Conservation (phyloP, 352 stramenopile genomes). For the Phytophthora sojae region DNA sequence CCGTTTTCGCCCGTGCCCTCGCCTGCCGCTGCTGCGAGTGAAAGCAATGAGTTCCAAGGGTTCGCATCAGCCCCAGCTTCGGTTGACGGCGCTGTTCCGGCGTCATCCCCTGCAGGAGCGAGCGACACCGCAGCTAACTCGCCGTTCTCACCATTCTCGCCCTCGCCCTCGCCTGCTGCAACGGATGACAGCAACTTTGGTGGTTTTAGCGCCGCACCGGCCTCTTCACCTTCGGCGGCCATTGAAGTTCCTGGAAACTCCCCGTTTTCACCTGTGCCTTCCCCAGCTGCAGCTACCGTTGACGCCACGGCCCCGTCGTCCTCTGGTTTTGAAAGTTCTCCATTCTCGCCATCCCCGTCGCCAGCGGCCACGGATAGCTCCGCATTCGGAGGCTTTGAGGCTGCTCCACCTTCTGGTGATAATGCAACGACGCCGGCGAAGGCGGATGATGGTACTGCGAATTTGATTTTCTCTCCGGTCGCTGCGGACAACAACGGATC, state of each 20-base stretch:
- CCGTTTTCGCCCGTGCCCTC: constrained; percentile 18
- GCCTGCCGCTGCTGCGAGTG: constrained; percentile 18
- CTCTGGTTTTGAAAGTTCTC: constrained; percentile 18
- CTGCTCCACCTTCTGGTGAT: constrained; percentile 14
- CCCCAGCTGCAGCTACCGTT: constrained; percentile 17
- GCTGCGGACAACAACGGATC: background rate
- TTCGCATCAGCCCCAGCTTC: constrained; percentile 12
- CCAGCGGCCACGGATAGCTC: constrained; percentile 12
- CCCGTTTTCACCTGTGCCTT: constrained; percentile 17
- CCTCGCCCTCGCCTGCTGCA: constrained; percentile 27
- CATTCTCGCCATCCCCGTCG: constrained; percentile 18
- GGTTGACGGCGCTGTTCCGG: background rate
- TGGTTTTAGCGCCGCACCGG: constrained; percentile 25
- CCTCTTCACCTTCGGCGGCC: constrained; percentile 8
- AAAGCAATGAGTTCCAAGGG: constrained; percentile 24
- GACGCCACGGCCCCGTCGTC: constrained; percentile 4
- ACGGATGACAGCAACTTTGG: constrained; percentile 22
- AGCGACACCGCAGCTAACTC: constrained; percentile 6
- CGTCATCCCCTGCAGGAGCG: constrained; percentile 6
- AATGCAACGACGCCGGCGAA: background rate
- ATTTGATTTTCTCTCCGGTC: constrained; percentile 6
- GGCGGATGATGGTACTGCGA: constrained; percentile 1
- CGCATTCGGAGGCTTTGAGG: constrained; percentile 36
- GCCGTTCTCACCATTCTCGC: constrained; percentile 36
- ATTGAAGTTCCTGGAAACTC: constrained; percentile 15